Conservation (phyloP, 345 rosid species). For the Corchorus capsularis region DNA sequence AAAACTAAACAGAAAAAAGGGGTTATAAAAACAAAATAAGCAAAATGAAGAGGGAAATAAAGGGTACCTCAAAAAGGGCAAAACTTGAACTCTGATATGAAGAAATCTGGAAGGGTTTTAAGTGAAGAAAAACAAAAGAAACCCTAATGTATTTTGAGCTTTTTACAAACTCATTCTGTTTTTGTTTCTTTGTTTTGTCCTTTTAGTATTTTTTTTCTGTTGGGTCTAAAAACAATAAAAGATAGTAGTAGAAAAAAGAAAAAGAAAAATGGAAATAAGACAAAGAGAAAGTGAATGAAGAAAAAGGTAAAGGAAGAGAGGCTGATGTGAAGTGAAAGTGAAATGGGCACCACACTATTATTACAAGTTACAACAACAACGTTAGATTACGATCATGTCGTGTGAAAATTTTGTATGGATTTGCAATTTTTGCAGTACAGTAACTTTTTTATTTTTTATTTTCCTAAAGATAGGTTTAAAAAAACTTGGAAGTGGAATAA, state of each 20-base stretch:
- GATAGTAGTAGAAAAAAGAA: neutral
- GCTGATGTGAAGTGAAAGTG: constrained; percentile 16
- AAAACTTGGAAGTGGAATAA: neutral
- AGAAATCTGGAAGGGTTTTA: neutral
- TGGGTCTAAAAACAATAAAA: too few relatives aligned
- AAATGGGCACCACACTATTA: constrained; percentile 12
- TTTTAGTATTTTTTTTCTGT: too few relatives aligned
- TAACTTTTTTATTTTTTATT: neutral
- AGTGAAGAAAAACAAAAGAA: neutral
- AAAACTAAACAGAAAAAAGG: neutral
- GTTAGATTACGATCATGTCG: constrained; percentile 16
- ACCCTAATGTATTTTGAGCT: constrained; percentile 1
- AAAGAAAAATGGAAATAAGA: constrained; percentile 4
- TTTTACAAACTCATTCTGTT: neutral
- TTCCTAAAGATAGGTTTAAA: neutral
- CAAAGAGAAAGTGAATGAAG: constrained; percentile 2
- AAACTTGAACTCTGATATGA: constrained; percentile 15
- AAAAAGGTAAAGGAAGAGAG: neutral
- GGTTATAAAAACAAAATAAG: neutral
- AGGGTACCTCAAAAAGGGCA: constrained; percentile 21
- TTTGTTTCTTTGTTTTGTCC: too few relatives aligned
- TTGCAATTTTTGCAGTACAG: neutral
- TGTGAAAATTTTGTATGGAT: neutral
- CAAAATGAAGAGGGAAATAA: constrained; percentile 1
- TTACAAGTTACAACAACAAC: neutral